A percentile compares a stretch with the other conserved stretches of the same genome.
These are phyloP conservation scores for Boletellus ananiceps DNA, from an alignment of 768 basidiomycete species.

Conservation along the genomic window DNA sequence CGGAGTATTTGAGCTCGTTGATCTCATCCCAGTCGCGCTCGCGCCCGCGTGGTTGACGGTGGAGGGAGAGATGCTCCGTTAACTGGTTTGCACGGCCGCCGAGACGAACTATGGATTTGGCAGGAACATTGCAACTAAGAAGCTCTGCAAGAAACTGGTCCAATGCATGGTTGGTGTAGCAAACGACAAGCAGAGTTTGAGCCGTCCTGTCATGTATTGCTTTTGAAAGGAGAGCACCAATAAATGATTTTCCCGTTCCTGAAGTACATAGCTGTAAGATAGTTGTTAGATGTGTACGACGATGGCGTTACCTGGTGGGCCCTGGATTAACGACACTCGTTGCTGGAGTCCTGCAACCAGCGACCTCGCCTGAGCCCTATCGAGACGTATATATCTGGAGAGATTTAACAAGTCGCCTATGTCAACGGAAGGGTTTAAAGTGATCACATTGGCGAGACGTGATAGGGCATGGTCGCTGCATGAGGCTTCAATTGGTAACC, in stretches of 20 bases:
- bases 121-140: conserved; percentile 52
- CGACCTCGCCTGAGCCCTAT: conserved; percentile 43
- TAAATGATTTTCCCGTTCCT: conserved; percentile 75
- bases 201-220: conserved; percentile 44
- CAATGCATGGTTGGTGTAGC: conserved; percentile 70
- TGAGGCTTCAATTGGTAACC: neutral
- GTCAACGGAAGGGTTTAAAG: conserved; percentile 33
- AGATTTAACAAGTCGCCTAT: conserved; percentile 35
- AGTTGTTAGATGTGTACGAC: no score
- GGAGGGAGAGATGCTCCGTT: conserved; percentile 43
- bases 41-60: conserved; percentile 8
- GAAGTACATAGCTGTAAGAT: no score
- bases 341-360: conserved; percentile 51
- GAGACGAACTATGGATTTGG: conserved; percentile 47
- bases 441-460: conserved; percentile 24
- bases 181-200: conserved; percentile 58
- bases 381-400: conserved; percentile 40
- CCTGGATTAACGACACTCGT: conserved; percentile 58
- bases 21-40: conserved; percentile 4
- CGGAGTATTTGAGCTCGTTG: conserved; percentile 26
- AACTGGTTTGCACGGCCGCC: conserved; percentile 48
- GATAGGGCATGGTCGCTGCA: neutral
- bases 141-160: conserved; percentile 65
- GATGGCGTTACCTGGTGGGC: conserved; percentile 52
- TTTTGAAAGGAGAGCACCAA: conserved; percentile 62